Evolutionary conservation across 352 stramenopile genomes (phyloP), one percentile per base, ranked within the genome.

Genomic region (Nothophytophthora sp.): DNA sequence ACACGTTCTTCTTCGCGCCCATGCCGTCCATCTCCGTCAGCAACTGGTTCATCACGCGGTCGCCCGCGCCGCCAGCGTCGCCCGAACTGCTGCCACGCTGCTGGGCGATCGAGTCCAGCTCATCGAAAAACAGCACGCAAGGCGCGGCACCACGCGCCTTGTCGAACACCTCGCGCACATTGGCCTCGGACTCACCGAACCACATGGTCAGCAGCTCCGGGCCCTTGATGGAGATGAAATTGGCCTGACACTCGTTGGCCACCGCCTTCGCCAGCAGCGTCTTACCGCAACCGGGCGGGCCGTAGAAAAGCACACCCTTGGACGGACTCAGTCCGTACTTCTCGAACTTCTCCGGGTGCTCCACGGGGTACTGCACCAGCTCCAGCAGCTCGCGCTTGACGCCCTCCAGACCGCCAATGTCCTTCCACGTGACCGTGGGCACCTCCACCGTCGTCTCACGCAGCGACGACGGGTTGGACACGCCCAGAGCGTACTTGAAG

Each of bases 151-250:
- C 88, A 46, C 98, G 90, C 13, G 98, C 98, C 75, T 99, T 99
- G 74, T 99, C 96, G 67, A 99, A 99, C 15, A 99, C 87, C 65
- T 99, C 96, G 66, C 97, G 96, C 19, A 99, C 97, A 69, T 99
- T 99, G 13, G 93, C 92, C 69, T 99, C 98, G 22, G 89, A 98
- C 74, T 99, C 98, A 75, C 98, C 98, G 57, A 99, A 99, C 96
- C 97, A 99, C 97, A 99, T 99, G 36, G 96, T 99, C 56, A 99
- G 70, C 24, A 99, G 86, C 73, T 99, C 98, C 15, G 98, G 97
- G 43, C 96, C 97, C 86, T 99, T 99, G 39, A 99, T 95, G n/a
- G 90, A 98, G 59, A 99, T 99, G 67, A 99, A 99, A 77, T 99
- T 99, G 30, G 96, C 96, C 60, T 99, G 95, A 77, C 97, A 99